Conservation (phyloP, 2,329 filamentous ascomycete species). For the Rosellinia necatrix region DNA sequence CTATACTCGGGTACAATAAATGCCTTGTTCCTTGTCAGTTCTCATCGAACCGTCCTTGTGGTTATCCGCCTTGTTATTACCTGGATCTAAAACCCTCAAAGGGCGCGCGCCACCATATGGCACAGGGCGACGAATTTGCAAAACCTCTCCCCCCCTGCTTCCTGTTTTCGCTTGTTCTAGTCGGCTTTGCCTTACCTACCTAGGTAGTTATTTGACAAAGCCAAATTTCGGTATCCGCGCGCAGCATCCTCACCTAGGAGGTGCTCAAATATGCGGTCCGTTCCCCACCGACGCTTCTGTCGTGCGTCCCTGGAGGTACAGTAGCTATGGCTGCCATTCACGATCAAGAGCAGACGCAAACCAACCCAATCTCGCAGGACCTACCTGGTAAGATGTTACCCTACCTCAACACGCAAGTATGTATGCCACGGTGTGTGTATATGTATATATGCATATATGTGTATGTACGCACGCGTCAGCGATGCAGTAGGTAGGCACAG, state of each 20-base stretch:
- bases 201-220: not conserved
- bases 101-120: slow-evolving; percentile 4
- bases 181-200: no score
- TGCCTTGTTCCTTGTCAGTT: slow-evolving; percentile 6
- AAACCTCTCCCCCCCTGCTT: not conserved
- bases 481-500: not conserved
- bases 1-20: not conserved
- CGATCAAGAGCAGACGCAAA: no score
- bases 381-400: not conserved
- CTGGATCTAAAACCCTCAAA: not conserved
- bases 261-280: no score
- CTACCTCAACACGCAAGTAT: not conserved
- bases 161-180: not conserved
- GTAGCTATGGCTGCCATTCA: no score
- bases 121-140: slow-evolving; percentile 6
- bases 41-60: not conserved
- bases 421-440: not conserved
- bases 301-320: no score
- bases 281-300: no score
- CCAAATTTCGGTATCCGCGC: no score
- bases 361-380: no score
- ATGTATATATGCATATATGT: not conserved
- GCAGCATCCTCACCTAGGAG: no score
- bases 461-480: not conserved
- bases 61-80: no score